These are phyloP conservation scores for Boletus vermiculosoides DNA, from an alignment of 768 basidiomycete genomes.

Conservation along the genomic window DNA sequence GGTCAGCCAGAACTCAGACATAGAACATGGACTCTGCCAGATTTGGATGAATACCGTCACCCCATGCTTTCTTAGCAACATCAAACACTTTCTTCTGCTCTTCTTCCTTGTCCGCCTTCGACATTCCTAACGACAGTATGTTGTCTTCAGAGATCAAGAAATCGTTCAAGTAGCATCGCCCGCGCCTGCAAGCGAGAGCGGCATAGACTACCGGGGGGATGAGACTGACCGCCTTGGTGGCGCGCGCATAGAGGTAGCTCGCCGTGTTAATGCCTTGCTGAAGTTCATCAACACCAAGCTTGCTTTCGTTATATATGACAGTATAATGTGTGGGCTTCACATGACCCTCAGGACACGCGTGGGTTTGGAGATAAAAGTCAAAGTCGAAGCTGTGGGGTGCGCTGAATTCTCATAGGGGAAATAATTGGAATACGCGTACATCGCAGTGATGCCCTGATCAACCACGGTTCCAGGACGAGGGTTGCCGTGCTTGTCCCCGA, in stretches of 20 bases:
- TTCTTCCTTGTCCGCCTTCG: constrained; percentile 26
- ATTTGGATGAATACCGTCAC: constrained; percentile 53
- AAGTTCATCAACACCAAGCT: constrained; percentile 61
- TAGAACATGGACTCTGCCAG: constrained; percentile 70
- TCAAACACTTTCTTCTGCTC: constrained; percentile 15
- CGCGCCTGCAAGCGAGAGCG: constrained; percentile 79
- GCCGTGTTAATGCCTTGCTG: constrained; percentile 69
- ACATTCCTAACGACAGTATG: too few relatives aligned
- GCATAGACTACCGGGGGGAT: constrained; percentile 80
- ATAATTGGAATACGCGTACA: constrained; percentile 39
- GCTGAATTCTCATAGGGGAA: not conserved
- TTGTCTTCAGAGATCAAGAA: constrained; percentile 60
- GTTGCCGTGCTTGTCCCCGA: constrained; percentile 68
- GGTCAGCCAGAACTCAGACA: constrained; percentile 39
- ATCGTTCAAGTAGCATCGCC: constrained; percentile 70
- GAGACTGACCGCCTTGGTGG: constrained; percentile 79
- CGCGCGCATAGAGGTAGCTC: constrained; percentile 72
- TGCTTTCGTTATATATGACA: constrained; percentile 76
- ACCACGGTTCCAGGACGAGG: constrained; percentile 78
- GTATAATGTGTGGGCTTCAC: constrained; percentile 74
- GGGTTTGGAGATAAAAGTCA: constrained; percentile 71
- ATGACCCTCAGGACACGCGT: constrained; percentile 68
- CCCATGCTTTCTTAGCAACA: constrained; percentile 40
- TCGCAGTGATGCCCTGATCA: constrained; percentile 72
- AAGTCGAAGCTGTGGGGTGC: constrained; percentile 50